phyloP scores from a whole-genome alignment of 495 filamentous ascomycete genomes.

The Xylaria castorea region DNA sequence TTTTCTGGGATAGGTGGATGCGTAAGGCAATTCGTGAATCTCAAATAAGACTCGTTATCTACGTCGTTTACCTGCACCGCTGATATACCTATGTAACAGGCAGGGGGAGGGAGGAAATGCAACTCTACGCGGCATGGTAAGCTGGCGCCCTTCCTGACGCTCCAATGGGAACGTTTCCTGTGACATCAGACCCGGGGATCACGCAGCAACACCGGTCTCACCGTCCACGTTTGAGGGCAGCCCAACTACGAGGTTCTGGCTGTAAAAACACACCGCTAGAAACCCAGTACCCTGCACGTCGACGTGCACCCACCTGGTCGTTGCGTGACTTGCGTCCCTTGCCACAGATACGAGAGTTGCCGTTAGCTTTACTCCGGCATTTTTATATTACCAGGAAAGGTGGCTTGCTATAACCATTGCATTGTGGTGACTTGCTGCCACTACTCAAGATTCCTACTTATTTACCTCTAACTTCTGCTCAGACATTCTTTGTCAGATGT shows the following conservation, averaged over 20 bases:
- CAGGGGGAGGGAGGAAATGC: neutral
- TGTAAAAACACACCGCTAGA: conserved; percentile 8
- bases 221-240: conserved; percentile 4
- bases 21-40: neutral
- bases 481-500: neutral
- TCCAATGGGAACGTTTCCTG: conserved; percentile 13
- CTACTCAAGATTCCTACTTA: too few species aligned
- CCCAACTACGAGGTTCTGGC: neutral
- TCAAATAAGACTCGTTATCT: conserved; percentile 1
- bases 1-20: neutral
- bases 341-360: neutral
- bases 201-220: conserved; percentile 1
- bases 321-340: neutral
- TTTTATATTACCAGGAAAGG: neutral
- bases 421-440: neutral
- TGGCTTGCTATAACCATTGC: neutral
- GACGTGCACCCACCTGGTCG: neutral
- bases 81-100: neutral
- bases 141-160: neutral
- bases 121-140: conserved; percentile 2
- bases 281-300: conserved; percentile 3
- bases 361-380: neutral
- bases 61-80: neutral
- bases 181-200: conserved; percentile 5
- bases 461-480: too few species aligned